Evolutionary conservation across 495 filamentous ascomycete genomes (phyloP), one percentile per base, ranked within the genome.

Genomic region (Amorphotheca resinae): DNA sequence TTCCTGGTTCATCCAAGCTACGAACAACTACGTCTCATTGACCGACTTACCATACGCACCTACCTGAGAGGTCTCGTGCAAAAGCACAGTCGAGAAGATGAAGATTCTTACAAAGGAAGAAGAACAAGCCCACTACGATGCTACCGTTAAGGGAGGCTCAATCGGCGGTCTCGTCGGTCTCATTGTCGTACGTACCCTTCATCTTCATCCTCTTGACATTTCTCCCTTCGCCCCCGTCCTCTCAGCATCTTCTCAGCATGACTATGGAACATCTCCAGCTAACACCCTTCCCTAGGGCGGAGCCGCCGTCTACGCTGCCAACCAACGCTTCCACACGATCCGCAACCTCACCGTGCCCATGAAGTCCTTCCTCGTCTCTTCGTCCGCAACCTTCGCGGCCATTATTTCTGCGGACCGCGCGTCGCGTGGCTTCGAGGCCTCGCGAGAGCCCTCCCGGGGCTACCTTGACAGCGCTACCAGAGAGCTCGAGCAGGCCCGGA

Each of bases 51-150:
- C 18, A 21, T 12, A 15, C 31, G n/a, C n/a, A n/a, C n/a, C n/a
- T n/a, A n/a, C n/a, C n/a, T n/a, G n/a, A n/a, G n/a, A n/a, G n/a
- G n/a, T n/a, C 25, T 30, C 12, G 25, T 17, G 4, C 4, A 41
- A 33, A 8, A 42, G 20, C 23, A 26, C 32, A 44, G n/a, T n/a
- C n/a, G 11, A 11, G 11, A 37, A 16, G 9, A 96, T 96, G 89
- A 96, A 95, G 78, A 64, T 96, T 53, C 73, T 96, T 57, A 88
- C 83, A 39, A 87, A 87, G 56, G 87, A 94, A 76, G 85, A 95
- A 69, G 87, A 94, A 66, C 57, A 65, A 39, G 70, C 64, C 30
- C 69, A 74, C 64, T 77, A 72, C 65, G 51, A 55, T 41, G 66
- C 73, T 22, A 88, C 91, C 36, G 50, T 96, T 41, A 77, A 75